Base-by-base conservation (phyloP, 352 stramenopile genomes). In the Pythium guiyangense region DNA sequence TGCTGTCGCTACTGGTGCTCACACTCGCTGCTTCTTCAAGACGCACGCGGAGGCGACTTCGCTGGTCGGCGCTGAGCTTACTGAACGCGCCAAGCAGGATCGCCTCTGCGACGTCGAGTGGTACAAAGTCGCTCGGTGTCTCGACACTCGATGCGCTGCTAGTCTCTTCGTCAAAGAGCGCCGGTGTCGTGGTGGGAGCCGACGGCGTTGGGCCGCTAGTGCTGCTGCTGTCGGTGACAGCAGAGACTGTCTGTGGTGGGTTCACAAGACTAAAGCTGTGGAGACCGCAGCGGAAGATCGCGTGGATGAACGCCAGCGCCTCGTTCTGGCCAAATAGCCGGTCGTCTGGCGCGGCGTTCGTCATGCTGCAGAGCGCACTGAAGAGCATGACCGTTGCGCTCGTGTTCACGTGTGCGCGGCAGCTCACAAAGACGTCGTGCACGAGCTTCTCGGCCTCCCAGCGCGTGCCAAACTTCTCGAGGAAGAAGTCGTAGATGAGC, bases 371-470 rank as follows among this genome's bases (percentile, higher is more conserved):
- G 20, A 96, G 62, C 20, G 83, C 64, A 35, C 79, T 74, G 37
- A 93, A 94, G 4, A 94, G 57, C 26, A 74, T 20, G 10, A 84
- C 80, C 22, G 79, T 67, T 6, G 74, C 56, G 34, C 84, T 65
- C 4, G 63, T 60, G 0, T 49, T 29, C 43, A 81, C 60, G 20
- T 86, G 55, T 4, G 71, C 59, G 0, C 86, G 78, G 22, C 80
- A 90, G 49, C 85, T 92, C 15, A 79, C 69, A 47, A 94, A 96
- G 18, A 95, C 53, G 39, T 94, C 86, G 48, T 95, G 83, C 27
- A 94, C 77, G 1, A 89, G 55, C 49, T 89, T 88, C 65, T 96
- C 86, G 0, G 84, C 76, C 56, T 94, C 84, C 49, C 69, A 79
- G 6, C 81, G 70, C 4, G 84, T 81, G 0, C 84, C 84, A 55